Evolutionary conservation across 2,329 filamentous ascomycete species (phyloP), one percentile per base, ranked within the genome.

Genomic region (Fusarium temperatum): DNA sequence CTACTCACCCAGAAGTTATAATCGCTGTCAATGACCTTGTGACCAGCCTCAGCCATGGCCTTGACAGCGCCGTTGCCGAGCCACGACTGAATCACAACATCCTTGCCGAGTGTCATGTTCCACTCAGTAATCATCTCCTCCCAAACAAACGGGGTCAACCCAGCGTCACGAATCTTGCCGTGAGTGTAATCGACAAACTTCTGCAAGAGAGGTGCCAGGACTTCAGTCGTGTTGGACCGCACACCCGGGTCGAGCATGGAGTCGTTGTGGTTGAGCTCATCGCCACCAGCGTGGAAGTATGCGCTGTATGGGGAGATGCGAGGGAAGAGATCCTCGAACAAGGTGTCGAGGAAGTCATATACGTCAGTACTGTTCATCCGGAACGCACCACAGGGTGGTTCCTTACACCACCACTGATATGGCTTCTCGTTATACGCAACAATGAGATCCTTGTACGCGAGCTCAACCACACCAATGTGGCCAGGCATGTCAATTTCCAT

Each of bases 201-300:
- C 80, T 97, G 94, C 80, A 98, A 87, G 28, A 96, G 86, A 5
- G 94, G 93, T 78, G 89, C 87, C 42, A 97, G 84, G 20, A 96
- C 87, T 3, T 84, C 82, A 1, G 87, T 84, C 61, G 90, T 85
- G 79, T 92, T 94, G 38, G 91, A 93, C 11, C 86, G 82, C 42
- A 97, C 90, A 2, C 89, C 92, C 9, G 91, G 89, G 79, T 97
- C 94, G 17, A 96, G 87, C 45, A 85, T 85, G 78, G 85, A 87
- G 28, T 84, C 81, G 77, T 95, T 92, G 70, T 86, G 87, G 82
- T 96, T 96, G 70, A 97, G 90, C 84, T 97, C 95, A 78, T 97
- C 95, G 62, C 95, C 95, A 50, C 95, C 95, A 2, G 93, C 93
- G 83, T 97, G 94, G 85, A 96, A 97, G 83, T 96, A 90, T 12